Evolutionary conservation across 352 stramenopile species (phyloP), one percentile per base, ranked within the genome.

Genomic region (Globisporangium emineosum): DNA sequence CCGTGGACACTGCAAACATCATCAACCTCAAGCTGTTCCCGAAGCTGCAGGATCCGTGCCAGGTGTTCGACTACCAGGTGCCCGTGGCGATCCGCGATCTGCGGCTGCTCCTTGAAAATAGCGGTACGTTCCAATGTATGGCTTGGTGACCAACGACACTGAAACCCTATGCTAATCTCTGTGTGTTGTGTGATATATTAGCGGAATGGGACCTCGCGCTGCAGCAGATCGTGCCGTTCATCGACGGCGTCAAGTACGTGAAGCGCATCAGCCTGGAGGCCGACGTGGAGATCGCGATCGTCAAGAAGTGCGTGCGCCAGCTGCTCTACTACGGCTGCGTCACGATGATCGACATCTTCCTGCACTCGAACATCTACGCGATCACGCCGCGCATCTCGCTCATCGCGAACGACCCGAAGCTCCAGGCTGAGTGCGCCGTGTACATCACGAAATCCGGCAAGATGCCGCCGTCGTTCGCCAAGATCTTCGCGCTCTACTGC

Each of bases 271-370:
- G 82, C 60, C 57, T 97, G 42, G 88, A 96, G 45, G 86, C 90
- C 42, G 86, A 96, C 57, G 88, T 97, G 17, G 87, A 96, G 62
- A 83, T 96, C 50, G 76, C 81, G 30, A 91, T 94, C 58, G 86
- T 97, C 19, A 97, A 96, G 69, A 91, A 91, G 42, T 96, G 86
- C 64, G 64, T 97, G 32, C 86, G 80, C 0, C 88, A 94, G 69
- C 71, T 96, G 63, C 67, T 97, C 23, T 96, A 96, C 76, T 97
- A 94, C 57, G 83, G 83, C 59, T 97, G 87, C 65, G 87, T 97
- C 59, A 83, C 81, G 17, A 81, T 97, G 67, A 93, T 96, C 52
- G 90, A 97, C 65, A 96, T 97, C 64, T 97, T 97, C 61, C 68
- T 95, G 49, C 86, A 96, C 73, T 91, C 84, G 10, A 97, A 97